phyloP scores from a whole-genome alignment of 2,329 filamentous ascomycete genomes.

The Fusarium sp. region DNA sequence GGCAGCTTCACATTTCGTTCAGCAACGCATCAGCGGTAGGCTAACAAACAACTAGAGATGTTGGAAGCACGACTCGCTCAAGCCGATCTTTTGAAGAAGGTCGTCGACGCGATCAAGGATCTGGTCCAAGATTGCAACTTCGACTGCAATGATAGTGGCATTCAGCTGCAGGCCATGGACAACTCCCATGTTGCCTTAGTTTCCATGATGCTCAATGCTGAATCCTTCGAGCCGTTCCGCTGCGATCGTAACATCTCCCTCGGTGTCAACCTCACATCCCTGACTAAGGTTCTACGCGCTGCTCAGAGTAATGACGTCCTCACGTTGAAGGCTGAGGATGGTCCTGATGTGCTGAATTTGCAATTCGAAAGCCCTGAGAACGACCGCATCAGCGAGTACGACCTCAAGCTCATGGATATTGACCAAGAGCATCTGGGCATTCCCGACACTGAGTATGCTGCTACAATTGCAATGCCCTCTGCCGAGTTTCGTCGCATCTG shows the following conservation, averaged over 20 bases:
- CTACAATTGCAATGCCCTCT: slow-evolving; percentile 89
- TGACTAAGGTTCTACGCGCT: slow-evolving; percentile 96
- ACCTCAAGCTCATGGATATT: slow-evolving; percentile 99
- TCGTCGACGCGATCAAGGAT: slow-evolving; percentile 99
- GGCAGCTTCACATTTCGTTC: slow-evolving; percentile 22
- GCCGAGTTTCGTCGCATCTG: slow-evolving; percentile 95
- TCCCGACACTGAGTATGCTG: slow-evolving; percentile 97
- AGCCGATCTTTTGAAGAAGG: slow-evolving; percentile 95
- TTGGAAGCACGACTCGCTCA: slow-evolving; percentile 98
- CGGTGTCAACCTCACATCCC: slow-evolving; percentile 94
- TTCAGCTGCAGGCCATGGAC: slow-evolving; percentile 99
- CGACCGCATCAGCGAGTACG: slow-evolving; percentile 97
- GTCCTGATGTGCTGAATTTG: slow-evolving; percentile 94
- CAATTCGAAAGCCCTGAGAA: slow-evolving; percentile 91
- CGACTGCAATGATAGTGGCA: slow-evolving; percentile 99
- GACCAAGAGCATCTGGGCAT: slow-evolving; percentile 99
- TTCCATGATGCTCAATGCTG: slow-evolving; percentile 97
- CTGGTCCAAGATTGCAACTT: slow-evolving; percentile 99
- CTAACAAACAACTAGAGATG: slow-evolving; percentile 66
- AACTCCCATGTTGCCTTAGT: slow-evolving; percentile 99
- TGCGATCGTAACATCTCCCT: slow-evolving; percentile 99
- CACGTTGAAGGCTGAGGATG: slow-evolving; percentile 97
- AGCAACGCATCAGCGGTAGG: slow-evolving; percentile 8
- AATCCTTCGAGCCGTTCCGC: slow-evolving; percentile 93
- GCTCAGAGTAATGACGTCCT: slow-evolving; percentile 95